Conservation (phyloP, 345 rosid genomes). For the Linum tenue region DNA sequence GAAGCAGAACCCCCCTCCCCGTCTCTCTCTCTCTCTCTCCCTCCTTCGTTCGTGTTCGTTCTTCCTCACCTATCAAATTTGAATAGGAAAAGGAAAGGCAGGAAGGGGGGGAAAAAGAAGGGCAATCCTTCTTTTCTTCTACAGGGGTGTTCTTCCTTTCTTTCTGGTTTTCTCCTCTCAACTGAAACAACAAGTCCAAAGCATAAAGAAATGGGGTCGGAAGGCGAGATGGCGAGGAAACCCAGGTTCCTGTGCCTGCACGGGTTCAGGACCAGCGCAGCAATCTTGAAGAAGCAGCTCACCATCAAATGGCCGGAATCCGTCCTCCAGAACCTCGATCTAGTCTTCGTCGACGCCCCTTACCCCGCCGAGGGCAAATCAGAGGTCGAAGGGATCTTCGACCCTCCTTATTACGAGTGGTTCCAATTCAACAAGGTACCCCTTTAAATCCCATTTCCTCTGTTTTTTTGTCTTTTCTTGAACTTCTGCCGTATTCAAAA, state of each 20-base stretch:
- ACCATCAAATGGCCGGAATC: constrained; percentile 58
- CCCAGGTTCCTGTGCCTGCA: constrained; percentile 77
- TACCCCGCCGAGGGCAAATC: constrained; percentile 65
- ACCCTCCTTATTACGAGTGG: constrained; percentile 96
- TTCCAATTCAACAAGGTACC: constrained; percentile 77
- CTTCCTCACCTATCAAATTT: too few relatives aligned
- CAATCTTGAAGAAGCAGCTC: constrained; percentile 58
- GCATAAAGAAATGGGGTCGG: constrained; percentile 38
- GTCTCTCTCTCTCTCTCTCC: too few relatives aligned
- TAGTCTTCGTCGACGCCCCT: constrained; percentile 63
- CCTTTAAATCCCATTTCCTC: neutral
- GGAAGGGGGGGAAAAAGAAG: too few relatives aligned
- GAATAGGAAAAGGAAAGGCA: too few relatives aligned
- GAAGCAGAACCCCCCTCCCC: too few relatives aligned
- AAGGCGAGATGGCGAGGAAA: constrained; percentile 29
- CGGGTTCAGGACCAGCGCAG: constrained; percentile 82
- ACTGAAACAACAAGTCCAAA: too few relatives aligned
- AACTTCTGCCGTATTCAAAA: neutral
- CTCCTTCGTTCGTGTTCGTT: too few relatives aligned
- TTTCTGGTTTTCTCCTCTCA: too few relatives aligned
- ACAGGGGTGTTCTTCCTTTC: too few relatives aligned
- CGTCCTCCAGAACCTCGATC: constrained; percentile 47
- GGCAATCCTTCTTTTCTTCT: too few relatives aligned
- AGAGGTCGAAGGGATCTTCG: constrained; percentile 77
- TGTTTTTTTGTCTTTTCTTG: neutral